Conservation (phyloP, 2,329 filamentous ascomycete species). For the Periconia sp. region DNA sequence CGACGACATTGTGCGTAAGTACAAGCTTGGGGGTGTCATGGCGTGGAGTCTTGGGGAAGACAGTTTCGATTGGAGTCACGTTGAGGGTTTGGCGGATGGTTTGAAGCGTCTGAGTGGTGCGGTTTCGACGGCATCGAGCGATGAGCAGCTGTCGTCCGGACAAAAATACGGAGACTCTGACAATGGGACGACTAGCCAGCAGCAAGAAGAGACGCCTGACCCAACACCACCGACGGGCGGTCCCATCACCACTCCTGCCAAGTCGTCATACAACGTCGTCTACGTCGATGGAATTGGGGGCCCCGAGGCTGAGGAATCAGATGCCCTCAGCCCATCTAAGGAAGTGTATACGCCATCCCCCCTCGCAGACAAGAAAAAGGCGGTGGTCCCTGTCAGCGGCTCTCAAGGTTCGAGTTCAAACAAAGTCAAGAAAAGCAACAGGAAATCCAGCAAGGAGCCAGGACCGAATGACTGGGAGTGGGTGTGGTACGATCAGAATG, state of each 20-base stretch:
- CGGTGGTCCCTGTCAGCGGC: not conserved
- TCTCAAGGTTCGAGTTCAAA: not conserved
- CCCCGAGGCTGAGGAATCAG: not conserved
- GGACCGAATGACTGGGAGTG: conserved; percentile 4
- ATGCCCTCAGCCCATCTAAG: not conserved
- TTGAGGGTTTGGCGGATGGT: conserved; percentile 44
- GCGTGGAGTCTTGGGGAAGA: conserved; percentile 77
- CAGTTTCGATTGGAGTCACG: conserved; percentile 40
- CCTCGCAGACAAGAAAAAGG: not conserved
- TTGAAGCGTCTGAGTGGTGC: not conserved
- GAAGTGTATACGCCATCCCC: not conserved
- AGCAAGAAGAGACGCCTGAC: no score
- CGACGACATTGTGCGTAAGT: conserved; percentile 57
- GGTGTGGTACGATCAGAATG: conserved; percentile 1
- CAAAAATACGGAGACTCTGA: no score
- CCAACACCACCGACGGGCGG: not conserved
- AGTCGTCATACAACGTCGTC: conserved; percentile 1
- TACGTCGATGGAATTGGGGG: conserved; percentile 1
- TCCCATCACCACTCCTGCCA: not conserved
- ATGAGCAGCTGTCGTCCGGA: no score
- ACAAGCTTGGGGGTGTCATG: conserved; percentile 69
- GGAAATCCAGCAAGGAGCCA: not conserved
- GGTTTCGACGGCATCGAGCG: not conserved
- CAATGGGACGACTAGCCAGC: not conserved
- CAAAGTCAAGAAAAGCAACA: not conserved